Percentiles rank a stretch among this genome's conserved stretches.
Conservation (phyloP, 306 rosid species). For the Pyrus communis region DNA sequence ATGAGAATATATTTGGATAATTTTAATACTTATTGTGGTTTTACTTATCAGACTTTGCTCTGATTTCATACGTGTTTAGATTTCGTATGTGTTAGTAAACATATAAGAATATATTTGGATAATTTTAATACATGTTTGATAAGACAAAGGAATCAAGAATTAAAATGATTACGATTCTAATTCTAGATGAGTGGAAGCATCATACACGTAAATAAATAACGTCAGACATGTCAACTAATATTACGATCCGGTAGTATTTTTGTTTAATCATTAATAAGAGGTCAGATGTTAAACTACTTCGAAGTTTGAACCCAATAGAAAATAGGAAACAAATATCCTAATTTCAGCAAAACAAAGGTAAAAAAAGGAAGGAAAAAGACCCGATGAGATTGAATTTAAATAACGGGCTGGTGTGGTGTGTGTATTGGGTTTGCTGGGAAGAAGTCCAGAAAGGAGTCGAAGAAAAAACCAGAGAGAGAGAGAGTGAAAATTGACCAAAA, state of each 20-base stretch:
- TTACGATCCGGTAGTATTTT: accelerated
- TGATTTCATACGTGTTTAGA: too few species aligned
- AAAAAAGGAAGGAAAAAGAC: background rate
- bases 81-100: too few species aligned
- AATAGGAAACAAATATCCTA: background rate
- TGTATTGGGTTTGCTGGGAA: background rate
- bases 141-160: too few species aligned
- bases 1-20: too few species aligned
- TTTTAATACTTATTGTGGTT: too few species aligned
- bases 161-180: too few species aligned
- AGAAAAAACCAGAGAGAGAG: background rate
- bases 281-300: too few species aligned
- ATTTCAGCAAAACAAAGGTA: background rate
- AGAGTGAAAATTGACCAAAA: background rate
- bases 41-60: background rate
- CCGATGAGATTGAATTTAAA: background rate
- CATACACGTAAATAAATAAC: too few species aligned
- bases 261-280: accelerated
- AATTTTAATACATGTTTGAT: too few species aligned
- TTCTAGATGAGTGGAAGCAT: too few species aligned
- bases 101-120: too few species aligned
- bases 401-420: background rate
- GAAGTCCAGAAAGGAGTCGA: background rate
- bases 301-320: background rate
- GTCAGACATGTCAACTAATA: too few species aligned